A percentile compares a stretch with the other conserved stretches of the same genome.
These are phyloP conservation scores for Chenopodium berlandieri DNA, from an alignment of 148 eudicot species.

Conservation along the genomic window DNA sequence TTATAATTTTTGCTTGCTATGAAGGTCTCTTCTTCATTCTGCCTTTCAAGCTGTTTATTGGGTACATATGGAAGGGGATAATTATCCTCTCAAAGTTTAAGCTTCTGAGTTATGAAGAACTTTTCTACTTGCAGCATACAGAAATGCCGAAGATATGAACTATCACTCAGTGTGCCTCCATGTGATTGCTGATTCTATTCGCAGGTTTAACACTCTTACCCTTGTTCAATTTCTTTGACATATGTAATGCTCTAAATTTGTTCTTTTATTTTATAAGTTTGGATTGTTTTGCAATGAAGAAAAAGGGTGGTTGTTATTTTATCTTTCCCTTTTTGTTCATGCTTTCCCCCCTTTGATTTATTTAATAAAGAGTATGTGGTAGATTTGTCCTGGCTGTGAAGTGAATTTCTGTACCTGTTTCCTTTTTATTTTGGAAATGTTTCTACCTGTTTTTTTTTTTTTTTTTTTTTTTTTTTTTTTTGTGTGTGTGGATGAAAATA, in stretches of 20 bases:
- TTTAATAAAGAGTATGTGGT: neutral
- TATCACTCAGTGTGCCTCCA: conserved; percentile 91
- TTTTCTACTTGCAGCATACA: conserved; percentile 63
- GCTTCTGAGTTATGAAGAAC: conserved; percentile 2
- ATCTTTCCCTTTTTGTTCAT: neutral
- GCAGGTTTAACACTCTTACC: conserved; percentile 54
- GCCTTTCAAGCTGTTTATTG: neutral
- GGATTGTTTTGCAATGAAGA: neutral
- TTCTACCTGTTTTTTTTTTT: neutral
- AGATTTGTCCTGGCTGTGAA: neutral
- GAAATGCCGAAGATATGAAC: conserved; percentile 97
- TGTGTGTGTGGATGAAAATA: neutral
- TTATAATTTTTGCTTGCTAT: neutral
- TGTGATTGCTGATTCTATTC: conserved; percentile 96
- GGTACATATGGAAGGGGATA: neutral
- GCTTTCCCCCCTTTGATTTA: neutral
- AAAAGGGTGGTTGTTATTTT: neutral
- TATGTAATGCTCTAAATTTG: neutral
- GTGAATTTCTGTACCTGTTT: too few species aligned
- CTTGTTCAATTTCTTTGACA: neutral
- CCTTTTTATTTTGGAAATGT: neutral
- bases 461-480: neutral
- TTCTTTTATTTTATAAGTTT: neutral
- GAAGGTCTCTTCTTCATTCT: neutral
- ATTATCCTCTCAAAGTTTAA: neutral